Evolutionary conservation across 2,329 filamentous ascomycete genomes (phyloP).

Genomic region (Didymellaceae sp.): DNA sequence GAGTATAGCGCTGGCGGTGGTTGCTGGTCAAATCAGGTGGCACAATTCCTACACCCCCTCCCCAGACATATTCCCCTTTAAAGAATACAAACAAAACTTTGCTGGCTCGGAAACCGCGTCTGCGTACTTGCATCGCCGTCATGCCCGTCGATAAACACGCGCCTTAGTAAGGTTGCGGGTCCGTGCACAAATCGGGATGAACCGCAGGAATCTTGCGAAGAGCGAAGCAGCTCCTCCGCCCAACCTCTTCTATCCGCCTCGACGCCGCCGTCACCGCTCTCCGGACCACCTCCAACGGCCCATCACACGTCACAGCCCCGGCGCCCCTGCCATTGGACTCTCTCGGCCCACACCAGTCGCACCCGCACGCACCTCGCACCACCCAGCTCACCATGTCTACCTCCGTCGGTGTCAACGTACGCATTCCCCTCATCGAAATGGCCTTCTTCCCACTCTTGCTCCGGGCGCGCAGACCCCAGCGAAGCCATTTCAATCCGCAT

Average conservation of each 20-base stretch:
- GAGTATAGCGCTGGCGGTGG: background rate
- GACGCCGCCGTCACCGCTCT: slow-evolving; percentile 26
- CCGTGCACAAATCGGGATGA: slow-evolving; percentile 8
- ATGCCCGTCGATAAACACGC: background rate
- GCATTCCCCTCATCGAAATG: slow-evolving; percentile 32
- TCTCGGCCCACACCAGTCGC: slow-evolving; percentile 21
- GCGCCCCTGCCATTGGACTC: slow-evolving; percentile 41
- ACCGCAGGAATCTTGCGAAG: slow-evolving; percentile 31
- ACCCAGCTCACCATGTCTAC: slow-evolving; percentile 49
- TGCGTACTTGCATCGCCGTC: background rate
- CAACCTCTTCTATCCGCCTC: slow-evolving; percentile 32
- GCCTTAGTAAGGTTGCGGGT: slow-evolving; percentile 24
- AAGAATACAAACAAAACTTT: background rate
- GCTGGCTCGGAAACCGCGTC: background rate
- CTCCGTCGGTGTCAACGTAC: slow-evolving; percentile 61
- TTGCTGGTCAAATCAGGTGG: background rate
- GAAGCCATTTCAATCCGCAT: no score
- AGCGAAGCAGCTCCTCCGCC: slow-evolving; percentile 28
- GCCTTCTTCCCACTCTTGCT: slow-evolving; percentile 1
- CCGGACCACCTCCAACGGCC: slow-evolving; percentile 23
- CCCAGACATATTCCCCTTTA: slow-evolving; percentile 13
- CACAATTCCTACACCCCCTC: slow-evolving; percentile 11
- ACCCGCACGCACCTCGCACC: slow-evolving; percentile 32
- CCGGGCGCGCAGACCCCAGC: no score
- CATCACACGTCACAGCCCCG: slow-evolving; percentile 28